These are phyloP conservation scores for Pugionium cornutum DNA, from an alignment of 345 rosid genomes.

Conservation along the genomic window DNA sequence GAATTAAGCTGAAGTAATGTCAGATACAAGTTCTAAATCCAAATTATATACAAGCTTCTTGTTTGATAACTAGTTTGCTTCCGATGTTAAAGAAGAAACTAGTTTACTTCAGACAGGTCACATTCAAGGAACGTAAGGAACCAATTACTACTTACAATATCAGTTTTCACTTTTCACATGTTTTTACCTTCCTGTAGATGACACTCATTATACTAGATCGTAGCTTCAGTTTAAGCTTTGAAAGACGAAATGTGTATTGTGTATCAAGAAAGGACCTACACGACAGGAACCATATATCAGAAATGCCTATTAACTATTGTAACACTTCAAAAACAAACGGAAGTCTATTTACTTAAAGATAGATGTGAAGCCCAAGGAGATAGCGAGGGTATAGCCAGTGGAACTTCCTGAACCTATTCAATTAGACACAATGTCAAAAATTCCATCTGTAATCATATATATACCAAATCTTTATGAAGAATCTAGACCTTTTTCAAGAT, in stretches of 20 bases:
- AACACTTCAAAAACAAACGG: not conserved
- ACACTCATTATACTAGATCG: constrained; percentile 84
- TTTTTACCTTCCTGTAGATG: constrained; percentile 71
- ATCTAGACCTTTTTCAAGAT: constrained; percentile 72
- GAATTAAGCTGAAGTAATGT: not conserved
- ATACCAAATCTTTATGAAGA: constrained; percentile 1
- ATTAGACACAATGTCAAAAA: constrained; percentile 1
- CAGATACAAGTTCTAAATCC: not conserved
- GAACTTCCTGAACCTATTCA: constrained; percentile 60
- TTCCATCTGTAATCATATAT: constrained; percentile 17
- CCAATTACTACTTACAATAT: constrained; percentile 11
- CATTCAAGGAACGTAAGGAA: not conserved
- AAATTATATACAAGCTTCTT: not conserved
- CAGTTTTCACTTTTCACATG: constrained; percentile 10
- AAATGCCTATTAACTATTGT: constrained; percentile 9
- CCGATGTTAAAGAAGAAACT: not conserved
- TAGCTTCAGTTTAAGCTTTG: constrained; percentile 78
- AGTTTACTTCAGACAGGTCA: not conserved
- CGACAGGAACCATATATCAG: constrained; percentile 27
- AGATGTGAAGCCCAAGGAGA: constrained; percentile 69
- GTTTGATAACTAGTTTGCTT: not conserved
- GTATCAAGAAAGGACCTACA: constrained; percentile 90
- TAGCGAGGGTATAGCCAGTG: constrained; percentile 67
- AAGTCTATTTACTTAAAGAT: constrained; percentile 58
- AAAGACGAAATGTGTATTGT: constrained; percentile 68